These are phyloP conservation scores for Ustilago loliicola DNA, from an alignment of 1,284 basidiomycete species.

Conservation along the genomic window DNA sequence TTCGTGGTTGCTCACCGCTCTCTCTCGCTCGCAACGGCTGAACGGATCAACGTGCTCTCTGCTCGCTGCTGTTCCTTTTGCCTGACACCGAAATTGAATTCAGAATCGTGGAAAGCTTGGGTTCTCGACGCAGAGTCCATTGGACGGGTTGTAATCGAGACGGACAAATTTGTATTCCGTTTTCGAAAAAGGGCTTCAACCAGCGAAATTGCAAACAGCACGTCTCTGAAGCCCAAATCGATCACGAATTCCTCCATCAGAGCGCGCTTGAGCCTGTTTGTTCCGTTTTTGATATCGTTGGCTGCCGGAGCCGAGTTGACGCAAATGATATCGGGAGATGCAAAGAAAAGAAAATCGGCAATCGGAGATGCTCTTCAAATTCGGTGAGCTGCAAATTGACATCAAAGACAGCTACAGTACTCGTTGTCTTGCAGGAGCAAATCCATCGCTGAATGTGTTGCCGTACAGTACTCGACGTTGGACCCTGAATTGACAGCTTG, in stretches of 20 bases:
- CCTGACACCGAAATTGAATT: no score
- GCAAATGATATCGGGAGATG: conserved; percentile 3
- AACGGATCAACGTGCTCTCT: not conserved
- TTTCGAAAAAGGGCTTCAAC: not conserved
- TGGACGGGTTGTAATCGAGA: not conserved
- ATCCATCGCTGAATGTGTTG: no score
- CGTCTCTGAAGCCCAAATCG: conserved; percentile 17
- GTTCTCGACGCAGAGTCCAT: not conserved
- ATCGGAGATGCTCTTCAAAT: conserved; percentile 8
- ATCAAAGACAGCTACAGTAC: conserved; percentile 1
- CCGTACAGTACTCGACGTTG: conserved; percentile 1
- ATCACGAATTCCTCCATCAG: conserved; percentile 24
- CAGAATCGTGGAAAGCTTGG: no score
- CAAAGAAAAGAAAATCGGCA: not conserved
- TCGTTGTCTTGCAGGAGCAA: no score
- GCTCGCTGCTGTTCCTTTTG: not conserved
- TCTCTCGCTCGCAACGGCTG: not conserved
- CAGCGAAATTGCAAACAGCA: not conserved
- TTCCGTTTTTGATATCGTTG: conserved; percentile 15
- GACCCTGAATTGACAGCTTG: conserved; percentile 28
- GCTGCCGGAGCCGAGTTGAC: conserved; percentile 32
- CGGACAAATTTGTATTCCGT: not conserved
- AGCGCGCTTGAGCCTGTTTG: conserved; percentile 34
- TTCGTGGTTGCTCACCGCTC: conserved; percentile 10
- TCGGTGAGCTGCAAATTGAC: conserved; percentile 16